phyloP scores from a whole-genome alignment of 768 basidiomycete species.

The Pleurotus tuoliensis region DNA sequence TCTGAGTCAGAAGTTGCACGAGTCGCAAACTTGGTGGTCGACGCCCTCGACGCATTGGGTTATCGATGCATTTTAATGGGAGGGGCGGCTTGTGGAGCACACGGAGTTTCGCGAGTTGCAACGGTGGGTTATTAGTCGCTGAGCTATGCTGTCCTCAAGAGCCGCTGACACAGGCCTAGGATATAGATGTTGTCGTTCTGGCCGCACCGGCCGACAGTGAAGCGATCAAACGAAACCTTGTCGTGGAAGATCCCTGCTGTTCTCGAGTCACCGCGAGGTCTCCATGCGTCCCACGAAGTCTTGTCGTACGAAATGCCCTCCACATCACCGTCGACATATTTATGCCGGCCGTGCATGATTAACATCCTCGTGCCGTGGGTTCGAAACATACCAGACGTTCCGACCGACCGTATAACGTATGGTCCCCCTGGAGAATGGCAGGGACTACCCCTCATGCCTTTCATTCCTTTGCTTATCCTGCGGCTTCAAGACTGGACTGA shows the following conservation, averaged over 20 bases:
- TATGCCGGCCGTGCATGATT: constrained; percentile 9
- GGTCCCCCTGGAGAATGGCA: background rate
- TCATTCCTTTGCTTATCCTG: constrained; percentile 3
- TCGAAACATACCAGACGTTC: constrained; percentile 12
- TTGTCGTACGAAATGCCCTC: background rate
- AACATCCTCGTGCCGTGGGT: constrained; percentile 12
- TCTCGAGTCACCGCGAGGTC: constrained; percentile 24
- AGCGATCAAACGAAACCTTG: constrained; percentile 25
- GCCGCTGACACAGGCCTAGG: constrained; percentile 16
- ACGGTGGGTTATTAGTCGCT: background rate
- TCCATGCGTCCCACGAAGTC: constrained; percentile 28
- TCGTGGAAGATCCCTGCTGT: constrained; percentile 16
- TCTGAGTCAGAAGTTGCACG: background rate
- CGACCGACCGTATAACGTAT: constrained; percentile 5
- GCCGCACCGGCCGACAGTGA: constrained; percentile 20
- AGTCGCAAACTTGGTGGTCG: background rate
- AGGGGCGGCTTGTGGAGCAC: background rate
- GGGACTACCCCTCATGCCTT: constrained; percentile 9
- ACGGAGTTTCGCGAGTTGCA: background rate
- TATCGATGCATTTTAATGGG: background rate
- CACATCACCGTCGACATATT: background rate
- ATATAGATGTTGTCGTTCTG: constrained; percentile 32
- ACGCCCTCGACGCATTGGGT: background rate
- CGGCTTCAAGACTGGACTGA: constrained; percentile 1
- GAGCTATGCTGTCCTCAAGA: no score